Evolutionary conservation across 2,329 filamentous ascomycete species (phyloP), one percentile per base, ranked within the genome.

Genomic region (Lasiodiplodia hormozganensis): DNA sequence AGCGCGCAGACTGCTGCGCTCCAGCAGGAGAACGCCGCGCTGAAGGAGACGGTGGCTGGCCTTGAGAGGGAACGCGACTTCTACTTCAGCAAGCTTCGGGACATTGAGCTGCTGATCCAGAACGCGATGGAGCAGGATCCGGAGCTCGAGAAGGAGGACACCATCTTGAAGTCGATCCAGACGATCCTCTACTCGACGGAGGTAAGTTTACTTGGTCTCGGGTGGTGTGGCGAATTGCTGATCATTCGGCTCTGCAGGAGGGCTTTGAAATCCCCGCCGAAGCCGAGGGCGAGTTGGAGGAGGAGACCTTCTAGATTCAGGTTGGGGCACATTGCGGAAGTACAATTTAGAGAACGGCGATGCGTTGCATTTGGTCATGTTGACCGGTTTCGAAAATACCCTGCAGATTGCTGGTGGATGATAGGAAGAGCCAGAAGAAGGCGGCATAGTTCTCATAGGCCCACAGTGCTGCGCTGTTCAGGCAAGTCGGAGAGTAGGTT

Each of bases 31-130:
- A 96, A 97, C 78, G 87, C 87, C 52, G 92, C 92, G 34, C 86
- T 98, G 74, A 97, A 97, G 86, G 95, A 98, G 84, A 97, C 93
- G 0, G 95, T 99, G n/a, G 86, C 89, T 14, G 96, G 96, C 1
- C 86, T 99, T 52, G 96, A 99, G 86, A 91, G 96, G 75, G 96
- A 99, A 85, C 88, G 96, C 62, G 96, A 99, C 80, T 99, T 99
- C 80, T 99, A 99, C 86, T 99, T 99, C 82, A 96, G 93, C 87
- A 99, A 99, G 86, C 87, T 99, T 72, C 88, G 96, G 69, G 96
- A 99, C 78, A 99, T 99, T 74, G 96, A 99, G 83, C 85, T 99
- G 72, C 84, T 99, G 75, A 88, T 99, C 67, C 96, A 99, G 84
- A 92, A 93, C 76, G 94, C 94, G 12, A 91, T 96, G 76, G 96